These are phyloP conservation scores for Macrolepiota dolichaula DNA, from an alignment of 768 basidiomycete genomes.

Conservation along the genomic window DNA sequence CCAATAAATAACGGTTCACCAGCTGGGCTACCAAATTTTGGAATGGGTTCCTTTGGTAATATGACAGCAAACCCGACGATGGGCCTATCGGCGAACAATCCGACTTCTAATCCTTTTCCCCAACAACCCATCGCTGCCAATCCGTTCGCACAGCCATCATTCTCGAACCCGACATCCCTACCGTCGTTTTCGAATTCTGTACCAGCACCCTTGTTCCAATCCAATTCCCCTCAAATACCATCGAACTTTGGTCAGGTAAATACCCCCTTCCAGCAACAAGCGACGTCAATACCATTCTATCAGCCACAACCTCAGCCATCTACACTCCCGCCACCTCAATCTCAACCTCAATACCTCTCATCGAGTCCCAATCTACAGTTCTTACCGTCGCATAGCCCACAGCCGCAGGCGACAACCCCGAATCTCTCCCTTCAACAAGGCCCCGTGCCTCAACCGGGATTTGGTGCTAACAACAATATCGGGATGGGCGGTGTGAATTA, in stretches of 20 bases:
- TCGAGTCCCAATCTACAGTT: conserved; percentile 29
- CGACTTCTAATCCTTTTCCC: conserved; percentile 23
- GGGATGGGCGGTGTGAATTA: conserved; percentile 19
- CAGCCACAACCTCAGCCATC: conserved; percentile 25
- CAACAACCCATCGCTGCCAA: conserved; percentile 9
- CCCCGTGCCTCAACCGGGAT: conserved; percentile 2
- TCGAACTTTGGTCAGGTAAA: conserved; percentile 14
- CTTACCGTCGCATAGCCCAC: conserved; percentile 30
- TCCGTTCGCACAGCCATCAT: conserved; percentile 16
- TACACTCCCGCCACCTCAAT: conserved; percentile 20
- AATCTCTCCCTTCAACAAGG: neutral
- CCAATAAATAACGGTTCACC: neutral
- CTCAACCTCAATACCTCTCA: conserved; percentile 27
- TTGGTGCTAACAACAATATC: conserved; percentile 13
- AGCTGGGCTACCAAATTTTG: neutral
- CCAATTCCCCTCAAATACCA: conserved; percentile 16
- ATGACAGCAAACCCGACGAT: neutral
- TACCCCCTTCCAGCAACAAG: conserved; percentile 15
- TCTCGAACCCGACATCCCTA: conserved; percentile 17
- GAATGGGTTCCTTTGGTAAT: neutral
- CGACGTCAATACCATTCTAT: conserved; percentile 17
- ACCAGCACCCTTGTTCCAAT: conserved; percentile 22
- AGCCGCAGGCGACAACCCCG: conserved; percentile 18
- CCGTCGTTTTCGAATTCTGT: conserved; percentile 15
- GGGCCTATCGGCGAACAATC: neutral